phyloP scores from a whole-genome alignment of 192 early-diverging fungal genomes.

The Backusella westeae region DNA sequence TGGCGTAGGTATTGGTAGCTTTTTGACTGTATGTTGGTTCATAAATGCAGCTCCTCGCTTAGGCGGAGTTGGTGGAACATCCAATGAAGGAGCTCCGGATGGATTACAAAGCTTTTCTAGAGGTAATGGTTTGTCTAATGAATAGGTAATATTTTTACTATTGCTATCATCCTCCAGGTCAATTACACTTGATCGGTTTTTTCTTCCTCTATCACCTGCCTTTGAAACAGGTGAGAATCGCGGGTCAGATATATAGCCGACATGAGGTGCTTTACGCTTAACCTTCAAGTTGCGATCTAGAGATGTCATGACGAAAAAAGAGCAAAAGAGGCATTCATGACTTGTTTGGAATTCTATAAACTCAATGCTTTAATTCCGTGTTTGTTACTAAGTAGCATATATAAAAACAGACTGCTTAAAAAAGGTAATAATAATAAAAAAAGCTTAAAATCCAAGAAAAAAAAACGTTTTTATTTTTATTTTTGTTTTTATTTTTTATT shows the following conservation, averaged over 20 bases:
- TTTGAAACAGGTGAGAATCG: background rate
- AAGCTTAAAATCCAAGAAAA: background rate
- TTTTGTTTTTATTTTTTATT: background rate
- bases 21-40: background rate
- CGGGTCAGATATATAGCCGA: background rate
- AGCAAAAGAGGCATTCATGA: background rate
- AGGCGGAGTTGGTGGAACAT: background rate
- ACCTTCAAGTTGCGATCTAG: background rate
- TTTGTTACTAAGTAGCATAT: background rate
- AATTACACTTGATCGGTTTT: background rate
- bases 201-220: background rate
- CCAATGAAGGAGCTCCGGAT: background rate
- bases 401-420: background rate
- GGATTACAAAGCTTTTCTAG: background rate
- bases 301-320: background rate
- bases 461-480: background rate
- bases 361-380: slow-evolving; percentile 4
- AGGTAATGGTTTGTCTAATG: background rate
- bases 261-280: background rate
- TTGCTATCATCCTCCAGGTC: background rate
- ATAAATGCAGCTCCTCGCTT: background rate
- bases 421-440: background rate
- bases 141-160: background rate
- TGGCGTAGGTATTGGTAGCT: background rate
- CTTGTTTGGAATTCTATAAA: slow-evolving; percentile 2